Evolutionary conservation across 2,329 filamentous ascomycete genomes (phyloP).

Genomic region (Aureobasidium leucospermi): DNA sequence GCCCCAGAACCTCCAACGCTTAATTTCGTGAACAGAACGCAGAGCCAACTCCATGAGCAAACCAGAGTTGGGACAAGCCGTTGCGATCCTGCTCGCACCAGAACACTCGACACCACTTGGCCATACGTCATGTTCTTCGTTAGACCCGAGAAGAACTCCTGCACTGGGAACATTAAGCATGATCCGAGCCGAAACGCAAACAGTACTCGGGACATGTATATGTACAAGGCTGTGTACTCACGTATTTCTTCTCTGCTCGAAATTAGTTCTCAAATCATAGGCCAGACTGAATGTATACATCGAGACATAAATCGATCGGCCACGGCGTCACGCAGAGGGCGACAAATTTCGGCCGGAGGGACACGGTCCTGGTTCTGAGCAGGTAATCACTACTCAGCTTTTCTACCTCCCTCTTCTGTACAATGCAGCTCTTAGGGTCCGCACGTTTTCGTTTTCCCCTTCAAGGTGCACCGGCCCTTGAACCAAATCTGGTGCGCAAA

Average conservation of each 20-base stretch:
- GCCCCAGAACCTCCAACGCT: not conserved
- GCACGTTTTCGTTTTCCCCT: not conserved
- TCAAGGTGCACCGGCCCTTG: not conserved
- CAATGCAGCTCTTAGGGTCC: not conserved
- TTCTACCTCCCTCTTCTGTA: slow-evolving; percentile 6
- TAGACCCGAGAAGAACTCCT: not conserved
- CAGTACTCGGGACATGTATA: not conserved
- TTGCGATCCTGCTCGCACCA: not conserved
- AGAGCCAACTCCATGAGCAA: not conserved
- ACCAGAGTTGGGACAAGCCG: not conserved
- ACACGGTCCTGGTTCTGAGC: not conserved
- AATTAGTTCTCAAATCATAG: not conserved
- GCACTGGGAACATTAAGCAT: slow-evolving; percentile 4
- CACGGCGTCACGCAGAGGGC: not conserved
- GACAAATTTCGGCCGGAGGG: not conserved
- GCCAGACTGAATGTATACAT: not conserved
- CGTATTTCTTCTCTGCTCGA: too few relatives aligned
- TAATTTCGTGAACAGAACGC: not conserved
- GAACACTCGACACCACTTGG: not conserved
- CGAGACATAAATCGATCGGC: slow-evolving; percentile 1
- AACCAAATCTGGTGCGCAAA: not conserved
- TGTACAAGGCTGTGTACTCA: not conserved
- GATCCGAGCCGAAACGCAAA: slow-evolving; percentile 6
- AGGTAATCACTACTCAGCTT: not conserved
- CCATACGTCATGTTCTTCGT: slow-evolving; percentile 8